phyloP scores from a whole-genome alignment of 23 red algal species.

The Gracilaria domingensis region DNA sequence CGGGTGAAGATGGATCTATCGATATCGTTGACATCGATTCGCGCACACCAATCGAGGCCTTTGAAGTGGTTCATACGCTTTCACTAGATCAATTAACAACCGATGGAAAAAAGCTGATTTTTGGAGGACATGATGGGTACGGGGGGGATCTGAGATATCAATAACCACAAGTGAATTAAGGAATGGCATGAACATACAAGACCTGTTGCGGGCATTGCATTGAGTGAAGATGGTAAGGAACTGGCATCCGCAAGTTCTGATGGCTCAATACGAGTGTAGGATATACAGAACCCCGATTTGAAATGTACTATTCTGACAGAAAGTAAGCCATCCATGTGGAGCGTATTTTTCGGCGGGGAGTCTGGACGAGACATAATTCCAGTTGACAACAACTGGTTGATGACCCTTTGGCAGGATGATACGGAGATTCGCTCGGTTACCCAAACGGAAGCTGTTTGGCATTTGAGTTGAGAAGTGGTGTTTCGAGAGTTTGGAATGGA shows the following conservation, averaged over 20 bases:
- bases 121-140: constrained; percentile 18
- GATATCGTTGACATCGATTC: background rate
- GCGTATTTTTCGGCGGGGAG: background rate
- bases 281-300: background rate
- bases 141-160: background rate
- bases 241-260: constrained; percentile 3
- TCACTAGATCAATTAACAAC: background rate
- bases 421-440: background rate
- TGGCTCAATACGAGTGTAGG: background rate
- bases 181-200: constrained; percentile 3
- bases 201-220: background rate
- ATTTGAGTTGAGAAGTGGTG: background rate
- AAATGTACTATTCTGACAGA: constrained; percentile 7
- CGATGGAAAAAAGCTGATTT: constrained; percentile 7
- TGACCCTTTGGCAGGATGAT: background rate
- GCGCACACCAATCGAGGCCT: constrained; percentile 2
- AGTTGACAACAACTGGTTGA: background rate
- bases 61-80: background rate
- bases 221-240: background rate
- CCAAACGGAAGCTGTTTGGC: background rate
- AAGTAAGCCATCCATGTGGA: background rate
- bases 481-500: background rate
- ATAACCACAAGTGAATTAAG: background rate
- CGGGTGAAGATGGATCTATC: background rate
- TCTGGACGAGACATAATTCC: constrained; percentile 1